phyloP scores from a whole-genome alignment of 176 grass and related monocot genomes.

The Thinopyrum elongatum region DNA sequence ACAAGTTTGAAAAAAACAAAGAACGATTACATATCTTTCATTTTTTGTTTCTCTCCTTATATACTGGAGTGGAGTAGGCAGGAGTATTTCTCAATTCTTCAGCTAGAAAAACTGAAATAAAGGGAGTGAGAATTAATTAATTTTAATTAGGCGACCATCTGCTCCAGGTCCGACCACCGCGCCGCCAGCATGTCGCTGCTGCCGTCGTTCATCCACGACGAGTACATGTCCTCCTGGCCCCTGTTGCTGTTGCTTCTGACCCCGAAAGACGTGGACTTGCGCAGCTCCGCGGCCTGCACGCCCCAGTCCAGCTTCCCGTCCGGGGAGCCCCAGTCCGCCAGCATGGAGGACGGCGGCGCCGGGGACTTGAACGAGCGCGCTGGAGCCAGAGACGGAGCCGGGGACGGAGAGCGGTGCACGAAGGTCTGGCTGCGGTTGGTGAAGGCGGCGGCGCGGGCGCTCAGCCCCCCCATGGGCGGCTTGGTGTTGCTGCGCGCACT shows the following conservation, averaged over 20 bases:
- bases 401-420: conserved; percentile 32
- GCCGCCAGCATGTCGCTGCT: conserved; percentile 30
- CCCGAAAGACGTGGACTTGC: conserved; percentile 61
- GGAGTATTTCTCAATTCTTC: not conserved
- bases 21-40: not conserved
- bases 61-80: no score
- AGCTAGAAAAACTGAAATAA: not conserved
- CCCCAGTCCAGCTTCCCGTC: conserved; percentile 71
- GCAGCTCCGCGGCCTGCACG: conserved; percentile 63
- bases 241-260: conserved; percentile 6
- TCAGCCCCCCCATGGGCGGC: conserved; percentile 17
- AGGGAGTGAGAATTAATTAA: not conserved
- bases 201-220: conserved; percentile 38
- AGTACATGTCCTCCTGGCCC: conserved; percentile 4
- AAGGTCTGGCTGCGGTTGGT: conserved; percentile 67
- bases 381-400: not conserved
- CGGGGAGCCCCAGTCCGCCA: conserved; percentile 64
- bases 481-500: not conserved
- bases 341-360: conserved; percentile 14
- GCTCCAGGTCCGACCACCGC: conserved; percentile 56
- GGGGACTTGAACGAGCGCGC: conserved; percentile 17
- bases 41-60: not conserved
- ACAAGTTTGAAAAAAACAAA: not conserved
- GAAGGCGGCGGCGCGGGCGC: conserved; percentile 41
- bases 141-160: conserved; percentile 34